phyloP scores from a whole-genome alignment of 768 basidiomycete genomes.

The Pleurotus citrinopileatus region DNA sequence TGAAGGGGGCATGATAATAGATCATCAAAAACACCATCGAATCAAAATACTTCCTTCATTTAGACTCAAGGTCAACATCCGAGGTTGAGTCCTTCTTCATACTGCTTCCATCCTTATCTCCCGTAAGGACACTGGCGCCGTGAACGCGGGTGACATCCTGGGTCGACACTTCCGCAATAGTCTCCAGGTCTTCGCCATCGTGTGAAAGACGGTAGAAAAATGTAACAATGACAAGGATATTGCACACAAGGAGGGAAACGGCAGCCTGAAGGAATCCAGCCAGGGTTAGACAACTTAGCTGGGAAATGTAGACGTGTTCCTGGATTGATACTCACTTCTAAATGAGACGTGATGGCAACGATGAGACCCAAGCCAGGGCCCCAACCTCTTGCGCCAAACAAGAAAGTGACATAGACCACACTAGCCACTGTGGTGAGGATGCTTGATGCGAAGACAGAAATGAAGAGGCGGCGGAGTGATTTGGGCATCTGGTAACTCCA shows the following conservation, averaged over 20 bases:
- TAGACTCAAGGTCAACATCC: background rate
- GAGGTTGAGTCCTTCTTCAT: background rate
- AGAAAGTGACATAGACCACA: slow-evolving; percentile 2
- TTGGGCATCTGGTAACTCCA: slow-evolving; percentile 8
- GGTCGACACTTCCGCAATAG: slow-evolving; percentile 7
- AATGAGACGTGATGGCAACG: slow-evolving; percentile 1
- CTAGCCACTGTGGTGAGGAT: slow-evolving; percentile 10
- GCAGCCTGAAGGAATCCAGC: slow-evolving; percentile 3
- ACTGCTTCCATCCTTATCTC: background rate
- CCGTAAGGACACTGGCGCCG: background rate
- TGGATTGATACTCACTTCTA: slow-evolving; percentile 11
- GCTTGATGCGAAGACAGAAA: slow-evolving; percentile 11
- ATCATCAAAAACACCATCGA: background rate
- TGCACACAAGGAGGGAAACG: slow-evolving; percentile 10
- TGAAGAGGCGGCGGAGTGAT: slow-evolving; percentile 11
- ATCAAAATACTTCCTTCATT: background rate
- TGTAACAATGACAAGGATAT: slow-evolving; percentile 8
- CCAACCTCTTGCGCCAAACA: slow-evolving; percentile 6
- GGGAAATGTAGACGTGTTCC: background rate
- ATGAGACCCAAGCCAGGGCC: slow-evolving; percentile 3
- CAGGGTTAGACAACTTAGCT: background rate
- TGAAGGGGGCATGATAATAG: background rate
- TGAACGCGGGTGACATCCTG: background rate
- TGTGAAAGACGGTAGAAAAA: slow-evolving; percentile 6
- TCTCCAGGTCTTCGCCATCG: slow-evolving; percentile 8